Evolutionary conservation across 352 stramenopile genomes (phyloP).

Genomic region (Phytophthora ohioensis): DNA sequence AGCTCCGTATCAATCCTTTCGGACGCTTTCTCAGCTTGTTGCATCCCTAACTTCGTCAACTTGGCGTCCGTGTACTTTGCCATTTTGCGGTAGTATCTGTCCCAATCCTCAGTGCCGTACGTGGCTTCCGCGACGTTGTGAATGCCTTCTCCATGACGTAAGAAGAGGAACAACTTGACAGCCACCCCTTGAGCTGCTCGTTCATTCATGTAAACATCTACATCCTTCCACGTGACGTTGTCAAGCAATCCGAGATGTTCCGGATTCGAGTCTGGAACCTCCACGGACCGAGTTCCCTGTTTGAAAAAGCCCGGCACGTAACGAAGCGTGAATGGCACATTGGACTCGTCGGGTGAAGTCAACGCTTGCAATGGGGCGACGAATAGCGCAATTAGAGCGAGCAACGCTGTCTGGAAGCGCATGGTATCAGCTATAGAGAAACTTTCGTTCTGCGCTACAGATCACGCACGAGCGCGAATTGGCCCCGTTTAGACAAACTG

Average conservation of each 20-base stretch:
- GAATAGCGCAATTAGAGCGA: background rate
- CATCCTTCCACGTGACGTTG: conserved; percentile 42
- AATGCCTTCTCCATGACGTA: conserved; percentile 35
- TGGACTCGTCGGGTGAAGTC: background rate
- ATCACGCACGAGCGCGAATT: conserved; percentile 3
- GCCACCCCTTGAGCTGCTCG: conserved; percentile 21
- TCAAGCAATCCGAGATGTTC: conserved; percentile 37
- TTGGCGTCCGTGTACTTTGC: conserved; percentile 39
- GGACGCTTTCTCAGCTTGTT: conserved; percentile 25
- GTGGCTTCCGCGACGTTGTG: conserved; percentile 38
- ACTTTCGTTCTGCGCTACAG: conserved; percentile 9
- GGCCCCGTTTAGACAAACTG: background rate
- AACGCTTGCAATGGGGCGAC: background rate
- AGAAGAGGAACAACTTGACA: conserved; percentile 41
- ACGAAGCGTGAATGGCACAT: conserved; percentile 38
- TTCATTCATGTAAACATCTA: conserved; percentile 36
- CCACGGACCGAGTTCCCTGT: conserved; percentile 29
- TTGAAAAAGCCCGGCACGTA: conserved; percentile 51
- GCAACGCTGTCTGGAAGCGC: conserved; percentile 7
- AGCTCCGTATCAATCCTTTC: conserved; percentile 25
- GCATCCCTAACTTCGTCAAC: conserved; percentile 29
- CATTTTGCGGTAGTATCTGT: conserved; percentile 39
- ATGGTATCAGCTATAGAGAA: conserved; percentile 1
- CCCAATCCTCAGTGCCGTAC: conserved; percentile 36
- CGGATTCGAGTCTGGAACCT: conserved; percentile 10